Percentiles rank a stretch among this genome's conserved stretches.
These are phyloP conservation scores for Paulownia fortunei DNA, from an alignment of 257 asterid genomes.

Conservation along the genomic window DNA sequence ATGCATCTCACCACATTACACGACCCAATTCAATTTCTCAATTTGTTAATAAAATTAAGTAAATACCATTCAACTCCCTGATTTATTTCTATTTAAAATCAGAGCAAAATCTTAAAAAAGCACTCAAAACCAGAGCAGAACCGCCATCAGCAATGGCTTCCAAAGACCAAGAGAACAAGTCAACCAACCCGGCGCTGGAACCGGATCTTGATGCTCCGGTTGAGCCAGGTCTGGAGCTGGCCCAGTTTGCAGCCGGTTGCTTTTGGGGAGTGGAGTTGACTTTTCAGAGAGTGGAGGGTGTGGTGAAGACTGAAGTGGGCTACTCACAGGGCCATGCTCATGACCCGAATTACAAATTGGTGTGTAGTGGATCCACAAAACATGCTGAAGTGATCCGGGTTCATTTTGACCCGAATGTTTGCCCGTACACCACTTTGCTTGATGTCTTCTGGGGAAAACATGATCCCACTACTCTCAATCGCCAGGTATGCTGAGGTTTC, in stretches of 20 bases:
- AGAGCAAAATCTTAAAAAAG: slow-evolving; percentile 7
- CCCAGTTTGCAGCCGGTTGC: slow-evolving; percentile 90
- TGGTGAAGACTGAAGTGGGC: slow-evolving; percentile 85
- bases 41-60: not conserved
- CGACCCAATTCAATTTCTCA: slow-evolving; percentile 23
- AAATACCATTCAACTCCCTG: not conserved
- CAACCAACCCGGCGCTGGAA: slow-evolving; percentile 63
- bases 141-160: slow-evolving; percentile 50
- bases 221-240: slow-evolving; percentile 59
- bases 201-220: slow-evolving; percentile 57
- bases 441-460: slow-evolving; percentile 79
- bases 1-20: not conserved
- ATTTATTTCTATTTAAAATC: not conserved
- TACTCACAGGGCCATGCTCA: slow-evolving; percentile 73
- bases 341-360: slow-evolving; percentile 64
- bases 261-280: slow-evolving; percentile 87
- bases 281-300: slow-evolving; percentile 74
- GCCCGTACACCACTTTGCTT: slow-evolving; percentile 62
- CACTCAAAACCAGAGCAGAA: not conserved
- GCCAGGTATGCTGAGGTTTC: slow-evolving; percentile 53
- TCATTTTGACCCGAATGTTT: slow-evolving; percentile 69
- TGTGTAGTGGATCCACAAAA: slow-evolving; percentile 72
- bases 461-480: slow-evolving; percentile 78
- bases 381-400: slow-evolving; percentile 82
- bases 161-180: slow-evolving; percentile 4